Conservation (phyloP, 23 red algal species). For the Gracilaria gracilis region DNA sequence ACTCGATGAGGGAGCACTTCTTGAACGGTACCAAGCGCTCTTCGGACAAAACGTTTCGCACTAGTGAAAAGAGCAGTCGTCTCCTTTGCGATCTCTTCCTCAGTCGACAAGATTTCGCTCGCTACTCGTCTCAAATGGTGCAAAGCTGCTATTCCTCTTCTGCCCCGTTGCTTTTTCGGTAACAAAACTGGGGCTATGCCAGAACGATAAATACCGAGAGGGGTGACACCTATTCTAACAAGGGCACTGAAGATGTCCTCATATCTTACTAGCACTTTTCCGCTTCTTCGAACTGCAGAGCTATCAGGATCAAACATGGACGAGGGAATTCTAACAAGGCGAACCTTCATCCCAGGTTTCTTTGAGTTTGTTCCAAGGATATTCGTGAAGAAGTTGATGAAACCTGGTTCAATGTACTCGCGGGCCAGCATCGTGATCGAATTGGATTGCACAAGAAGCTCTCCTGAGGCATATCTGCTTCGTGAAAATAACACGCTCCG, state of each 20-base stretch:
- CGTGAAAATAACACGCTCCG: constrained; percentile 73
- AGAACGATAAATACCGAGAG: constrained; percentile 89
- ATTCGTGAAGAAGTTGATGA: constrained; percentile 60
- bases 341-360: constrained; percentile 60
- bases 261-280: constrained; percentile 12
- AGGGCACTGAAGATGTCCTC: constrained; percentile 64
- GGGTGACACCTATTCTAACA: constrained; percentile 63
- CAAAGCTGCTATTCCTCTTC: constrained; percentile 43
- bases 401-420: constrained; percentile 83
- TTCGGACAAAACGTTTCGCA: constrained; percentile 16
- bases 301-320: constrained; percentile 37
- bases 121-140: constrained; percentile 15
- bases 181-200: constrained; percentile 77
- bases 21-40: constrained; percentile 2
- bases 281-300: background rate
- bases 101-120: background rate
- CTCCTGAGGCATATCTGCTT: constrained; percentile 81
- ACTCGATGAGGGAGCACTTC: constrained; percentile 17
- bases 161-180: constrained; percentile 26
- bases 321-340: constrained; percentile 52
- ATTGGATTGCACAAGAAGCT: constrained; percentile 78
- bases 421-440: constrained; percentile 66
- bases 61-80: background rate
- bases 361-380: constrained; percentile 49
- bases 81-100: background rate